Evolutionary conservation across 768 basidiomycete genomes (phyloP).

Genomic region (Mycena haematopus): DNA sequence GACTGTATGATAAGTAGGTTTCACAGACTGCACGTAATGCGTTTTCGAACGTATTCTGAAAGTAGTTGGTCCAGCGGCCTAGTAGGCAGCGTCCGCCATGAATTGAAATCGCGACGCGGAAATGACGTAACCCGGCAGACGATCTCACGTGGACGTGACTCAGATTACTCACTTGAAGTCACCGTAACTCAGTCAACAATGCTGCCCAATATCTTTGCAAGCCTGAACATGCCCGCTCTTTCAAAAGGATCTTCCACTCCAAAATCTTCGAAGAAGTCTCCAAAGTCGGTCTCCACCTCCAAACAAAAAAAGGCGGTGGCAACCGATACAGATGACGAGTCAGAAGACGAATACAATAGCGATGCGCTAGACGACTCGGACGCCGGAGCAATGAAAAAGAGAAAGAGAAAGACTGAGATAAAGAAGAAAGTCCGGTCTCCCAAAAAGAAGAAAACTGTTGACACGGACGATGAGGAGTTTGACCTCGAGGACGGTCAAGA

Average conservation of each 20-base stretch:
- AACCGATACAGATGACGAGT: constrained; percentile 13
- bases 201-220: neutral
- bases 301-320: constrained; percentile 3
- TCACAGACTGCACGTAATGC: too few relatives aligned
- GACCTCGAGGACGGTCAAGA: constrained; percentile 70
- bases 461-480: constrained; percentile 49
- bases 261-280: constrained; percentile 10
- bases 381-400: constrained; percentile 31
- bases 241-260: constrained; percentile 7
- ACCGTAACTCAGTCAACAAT: too few relatives aligned
- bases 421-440: constrained; percentile 35
- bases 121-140: too few relatives aligned
- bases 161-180: too few relatives aligned
- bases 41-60: too few relatives aligned
- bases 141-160: neutral
- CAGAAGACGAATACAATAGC: constrained; percentile 42
- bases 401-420: constrained; percentile 33
- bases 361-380: constrained; percentile 53
- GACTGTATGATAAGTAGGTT: neutral
- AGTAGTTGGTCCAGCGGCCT: too few relatives aligned
- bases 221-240: constrained; percentile 4
- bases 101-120: too few relatives aligned
- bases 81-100: too few relatives aligned
- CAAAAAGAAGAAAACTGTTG: constrained; percentile 39
- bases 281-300: constrained; percentile 1